These are phyloP conservation scores for Cryphonectria carpinicola DNA, from an alignment of 2,329 filamentous ascomycete genomes.

Conservation along the genomic window DNA sequence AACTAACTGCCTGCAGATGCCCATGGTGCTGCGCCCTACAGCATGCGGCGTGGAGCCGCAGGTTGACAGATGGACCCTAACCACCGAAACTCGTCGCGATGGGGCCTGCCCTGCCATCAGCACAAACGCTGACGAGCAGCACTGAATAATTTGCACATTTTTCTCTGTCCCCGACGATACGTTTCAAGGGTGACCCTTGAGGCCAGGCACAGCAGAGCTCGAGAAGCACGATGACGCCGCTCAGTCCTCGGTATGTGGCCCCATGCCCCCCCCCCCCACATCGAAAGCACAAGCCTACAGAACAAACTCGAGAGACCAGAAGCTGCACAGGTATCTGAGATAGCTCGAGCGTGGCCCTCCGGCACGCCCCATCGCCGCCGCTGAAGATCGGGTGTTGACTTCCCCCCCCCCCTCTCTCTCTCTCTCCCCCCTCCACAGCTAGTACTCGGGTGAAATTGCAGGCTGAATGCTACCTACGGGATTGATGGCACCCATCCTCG, in stretches of 20 bases:
- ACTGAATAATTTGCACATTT: background rate
- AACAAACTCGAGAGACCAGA: background rate
- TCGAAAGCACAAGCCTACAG: background rate
- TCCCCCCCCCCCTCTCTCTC: no score
- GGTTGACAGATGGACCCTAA: constrained; percentile 4
- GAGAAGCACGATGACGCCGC: constrained; percentile 5
- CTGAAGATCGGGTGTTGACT: background rate
- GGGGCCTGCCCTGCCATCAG: background rate
- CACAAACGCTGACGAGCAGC: background rate
- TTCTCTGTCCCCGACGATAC: background rate
- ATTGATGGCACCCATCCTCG: background rate
- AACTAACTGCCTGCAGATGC: background rate
- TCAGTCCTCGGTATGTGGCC: background rate
- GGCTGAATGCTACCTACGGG: background rate
- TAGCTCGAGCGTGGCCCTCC: constrained; percentile 2
- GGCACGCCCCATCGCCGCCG: background rate
- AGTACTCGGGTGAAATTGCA: background rate
- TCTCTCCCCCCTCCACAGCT: no score
- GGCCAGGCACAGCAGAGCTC: background rate
- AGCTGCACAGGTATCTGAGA: background rate
- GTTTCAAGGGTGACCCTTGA: background rate
- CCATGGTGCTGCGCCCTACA: background rate
- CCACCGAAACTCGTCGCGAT: background rate
- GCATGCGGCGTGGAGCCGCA: background rate
- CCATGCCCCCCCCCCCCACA: background rate